Evolutionary conservation across 768 basidiomycete genomes (phyloP).

Genomic region (Coprinellus aureogranulatus): DNA sequence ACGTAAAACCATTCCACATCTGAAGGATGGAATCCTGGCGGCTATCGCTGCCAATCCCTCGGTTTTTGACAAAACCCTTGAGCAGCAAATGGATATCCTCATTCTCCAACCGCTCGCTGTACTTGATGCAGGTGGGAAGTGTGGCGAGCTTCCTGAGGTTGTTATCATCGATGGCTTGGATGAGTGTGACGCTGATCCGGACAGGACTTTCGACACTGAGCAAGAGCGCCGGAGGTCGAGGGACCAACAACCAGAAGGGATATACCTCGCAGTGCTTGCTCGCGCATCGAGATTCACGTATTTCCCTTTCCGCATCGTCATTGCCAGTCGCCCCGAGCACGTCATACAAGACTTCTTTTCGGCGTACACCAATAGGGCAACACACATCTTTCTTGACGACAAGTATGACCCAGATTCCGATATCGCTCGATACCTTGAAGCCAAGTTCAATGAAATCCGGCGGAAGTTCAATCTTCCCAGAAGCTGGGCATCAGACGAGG

Average conservation of each 20-base stretch:
- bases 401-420: not conserved
- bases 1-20: not conserved
- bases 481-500: not conserved
- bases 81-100: not conserved
- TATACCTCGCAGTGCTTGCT: not conserved
- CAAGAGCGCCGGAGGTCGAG: not conserved
- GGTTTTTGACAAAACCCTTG: not conserved
- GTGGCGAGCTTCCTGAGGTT: not conserved
- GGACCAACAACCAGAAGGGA: not conserved
- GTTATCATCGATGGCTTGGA: not conserved
- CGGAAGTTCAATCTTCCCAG: constrained; percentile 1
- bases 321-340: constrained; percentile 7
- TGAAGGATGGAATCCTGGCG: not conserved
- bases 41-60: not conserved
- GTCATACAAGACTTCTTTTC: not conserved
- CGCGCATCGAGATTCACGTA: not conserved
- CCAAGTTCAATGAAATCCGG: not conserved
- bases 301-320: not conserved
- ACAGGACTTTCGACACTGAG: not conserved
- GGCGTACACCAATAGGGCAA: not conserved
- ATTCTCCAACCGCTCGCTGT: not conserved
- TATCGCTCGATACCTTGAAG: not conserved
- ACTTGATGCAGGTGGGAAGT: not conserved
- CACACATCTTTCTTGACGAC: not conserved
- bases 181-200: not conserved